Evolutionary conservation across 169 alveolate species (phyloP), one percentile per base, ranked within the genome.

Genomic region (Cystoisospora suis): DNA sequence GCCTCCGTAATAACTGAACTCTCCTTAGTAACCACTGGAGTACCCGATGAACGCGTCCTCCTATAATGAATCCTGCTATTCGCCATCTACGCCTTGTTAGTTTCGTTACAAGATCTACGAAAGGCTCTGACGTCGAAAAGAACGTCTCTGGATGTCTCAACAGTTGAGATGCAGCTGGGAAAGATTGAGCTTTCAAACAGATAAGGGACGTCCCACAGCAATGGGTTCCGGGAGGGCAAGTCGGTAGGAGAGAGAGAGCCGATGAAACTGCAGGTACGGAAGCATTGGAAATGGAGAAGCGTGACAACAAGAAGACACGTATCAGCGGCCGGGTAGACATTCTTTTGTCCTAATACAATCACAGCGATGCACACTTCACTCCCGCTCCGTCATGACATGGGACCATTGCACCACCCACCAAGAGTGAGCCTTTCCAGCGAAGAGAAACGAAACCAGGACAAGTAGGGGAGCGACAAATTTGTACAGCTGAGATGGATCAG

Each of bases 81-180:
- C 90, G 83, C 90, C 83, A 85, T n/a, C 90, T 59, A 32, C 72
- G 81, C 38, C 90, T 42, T 20, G 44, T 70, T 17, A 85, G 42
- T 3, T 70, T 81, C 46, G 83, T 29, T 47, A 61, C 34, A 0
- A 85, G 81, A 5, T 46, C 83, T 32, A 70, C 56, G 6, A 85
- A 36, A n/a, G 46, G 61, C 36, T 29, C 58, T 3, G 90, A 46
- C 20, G 83, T 49, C 29, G 40, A 9, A 47, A 85, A 85, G 17
- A 85, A 61, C n/a, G 72, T 15, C 5, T 27, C 70, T 9, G 90
- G 90, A 27, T 59, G 44, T n/a, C 81, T 42, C 81, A 85, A n/a
- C 42, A 85, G 17, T 40, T 59, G 70, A 1, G 90, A 36, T 0
- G 90, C 90, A 17, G 72, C 90, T 3, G 65, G 81, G 49, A 45